Evolutionary conservation across 1,284 basidiomycete species (phyloP), one percentile per base, ranked within the genome.

Genomic region (Wolfiporia cocos): DNA sequence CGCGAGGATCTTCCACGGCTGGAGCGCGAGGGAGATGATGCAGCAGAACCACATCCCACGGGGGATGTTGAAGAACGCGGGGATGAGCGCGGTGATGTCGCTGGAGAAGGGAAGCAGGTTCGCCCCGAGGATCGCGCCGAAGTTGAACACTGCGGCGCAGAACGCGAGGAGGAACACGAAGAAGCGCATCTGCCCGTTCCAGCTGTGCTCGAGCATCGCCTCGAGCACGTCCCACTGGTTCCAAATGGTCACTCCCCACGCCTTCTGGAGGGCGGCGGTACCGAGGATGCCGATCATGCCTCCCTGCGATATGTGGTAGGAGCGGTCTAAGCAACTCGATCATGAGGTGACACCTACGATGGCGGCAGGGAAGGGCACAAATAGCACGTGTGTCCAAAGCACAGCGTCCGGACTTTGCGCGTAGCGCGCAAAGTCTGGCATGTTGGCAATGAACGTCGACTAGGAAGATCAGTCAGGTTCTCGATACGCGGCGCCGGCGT

Each of bases 81-180:
- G 61, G 26, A 59, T 43, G 24, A 64, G 59, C 4, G 67, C 65
- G 14, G 65, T 71, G 46, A 62, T 21, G 59, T 66, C 48, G 54
- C 55, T 53, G 35, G 49, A 43, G 51, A 51, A 49, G n/a, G 48
- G 46, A 24, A 55, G 49, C 18, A 54, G 51, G 49, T 60, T 62
- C 29, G 58, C 65, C 34, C 56, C 68, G 44, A 71, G 65, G 54
- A 70, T 69, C 37, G 66, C 66, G 14, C 68, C 68, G 44, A 71
- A 61, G 43, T 68, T 70, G 31, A 67, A 67, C 7, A 73, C 51
- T 4, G 63, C 63, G 49, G 69, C 69, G 22, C 56, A 60, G 45
- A 71, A 63, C 0, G 64, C 62, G 14, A 64, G 64, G 40, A 74
- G 65, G 62, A 74, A 74, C 34, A 67, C 65, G 22, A 69, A 70